Evolutionary conservation across 345 rosid genomes (phyloP), one percentile per base, ranked within the genome.

Genomic region (Eucalyptus sp.): DNA sequence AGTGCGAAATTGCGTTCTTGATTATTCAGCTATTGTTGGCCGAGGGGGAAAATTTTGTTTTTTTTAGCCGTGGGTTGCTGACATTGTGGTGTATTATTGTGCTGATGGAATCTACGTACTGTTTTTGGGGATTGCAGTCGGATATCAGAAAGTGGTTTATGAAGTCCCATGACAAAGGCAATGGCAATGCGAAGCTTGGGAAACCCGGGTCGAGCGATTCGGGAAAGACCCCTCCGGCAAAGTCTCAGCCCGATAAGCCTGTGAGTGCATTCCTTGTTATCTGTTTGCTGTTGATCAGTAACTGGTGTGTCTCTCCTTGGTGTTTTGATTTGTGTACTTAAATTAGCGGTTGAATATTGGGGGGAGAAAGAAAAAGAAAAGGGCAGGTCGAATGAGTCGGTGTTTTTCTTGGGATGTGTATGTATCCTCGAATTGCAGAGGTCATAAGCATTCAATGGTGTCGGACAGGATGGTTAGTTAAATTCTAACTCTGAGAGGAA

Each of bases 131-230:
- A 88, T 92, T 90, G 89, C 95, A 97, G 99, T 96, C 97, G 31
- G 99, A 96, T 93, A 98, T 98, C 90, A 93, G 99, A 92, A 98
- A 97, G 91, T 98, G 99, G 99, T 94, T 98, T 58, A 92, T 97
- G 97, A 98, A 97, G 95, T 91, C 99, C 4, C 99, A 98, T 89
- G 95, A 94, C n/a, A 96, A 95, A 90, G 95, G 93, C 80, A 94
- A 92, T 88, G 95, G 90, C 68, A 90, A 33, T 91, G 93, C 93
- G 10, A 93, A 90, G 90, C 88, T 90, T 31, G 92, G 90, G 60
- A 92, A 92, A 66, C 50, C 95, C 46, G 89, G 92, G 27, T 88
- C 92, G 2, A 71, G 89, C 44, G 92, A 92, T 86, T 49, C 93
- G 37, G 95, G 92, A 89, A 88, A 88, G 86, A 91, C 88, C 41